phyloP scores from a whole-genome alignment of 352 stramenopile genomes.

The Globisporangium polare region DNA sequence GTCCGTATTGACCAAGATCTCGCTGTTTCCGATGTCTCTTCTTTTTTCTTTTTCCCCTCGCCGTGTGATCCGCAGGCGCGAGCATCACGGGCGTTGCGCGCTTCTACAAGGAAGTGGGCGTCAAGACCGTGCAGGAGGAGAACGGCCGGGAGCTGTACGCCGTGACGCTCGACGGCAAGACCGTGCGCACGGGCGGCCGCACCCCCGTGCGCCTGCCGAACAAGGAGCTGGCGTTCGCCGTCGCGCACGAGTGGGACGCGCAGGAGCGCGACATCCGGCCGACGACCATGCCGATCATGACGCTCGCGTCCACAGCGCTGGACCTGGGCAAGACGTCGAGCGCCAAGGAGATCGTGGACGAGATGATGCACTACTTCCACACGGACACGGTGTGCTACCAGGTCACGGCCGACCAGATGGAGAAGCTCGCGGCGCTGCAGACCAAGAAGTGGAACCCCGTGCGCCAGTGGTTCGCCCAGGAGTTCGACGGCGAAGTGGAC shows the following conservation, averaged over 20 bases:
- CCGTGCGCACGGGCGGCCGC: conserved; percentile 66
- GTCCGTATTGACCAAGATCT: neutral
- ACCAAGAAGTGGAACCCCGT: conserved; percentile 84
- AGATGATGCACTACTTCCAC: conserved; percentile 86
- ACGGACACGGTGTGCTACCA: conserved; percentile 89
- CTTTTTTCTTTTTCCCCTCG: no score
- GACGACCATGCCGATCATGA: conserved; percentile 86
- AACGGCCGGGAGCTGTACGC: conserved; percentile 33
- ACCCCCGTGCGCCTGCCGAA: conserved; percentile 60
- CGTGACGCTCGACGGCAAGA: conserved; percentile 81
- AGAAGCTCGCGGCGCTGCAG: conserved; percentile 76
- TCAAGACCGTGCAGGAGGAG: conserved; percentile 44
- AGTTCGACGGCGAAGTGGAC: conserved; percentile 75
- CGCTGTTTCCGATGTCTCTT: neutral
- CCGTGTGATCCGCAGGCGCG: conserved; percentile 31
- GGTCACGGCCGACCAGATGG: conserved; percentile 73
- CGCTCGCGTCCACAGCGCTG: conserved; percentile 74
- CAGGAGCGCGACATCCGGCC: conserved; percentile 72
- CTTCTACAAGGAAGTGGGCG: conserved; percentile 82
- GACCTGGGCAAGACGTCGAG: conserved; percentile 61
- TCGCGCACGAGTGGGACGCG: conserved; percentile 84
- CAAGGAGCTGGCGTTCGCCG: conserved; percentile 59
- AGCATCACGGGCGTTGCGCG: conserved; percentile 77
- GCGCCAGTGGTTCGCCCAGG: conserved; percentile 77
- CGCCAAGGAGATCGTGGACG: conserved; percentile 51